These are phyloP conservation scores for Aspergillus sp. DNA, from an alignment of 2,329 filamentous ascomycete genomes.

Conservation along the genomic window DNA sequence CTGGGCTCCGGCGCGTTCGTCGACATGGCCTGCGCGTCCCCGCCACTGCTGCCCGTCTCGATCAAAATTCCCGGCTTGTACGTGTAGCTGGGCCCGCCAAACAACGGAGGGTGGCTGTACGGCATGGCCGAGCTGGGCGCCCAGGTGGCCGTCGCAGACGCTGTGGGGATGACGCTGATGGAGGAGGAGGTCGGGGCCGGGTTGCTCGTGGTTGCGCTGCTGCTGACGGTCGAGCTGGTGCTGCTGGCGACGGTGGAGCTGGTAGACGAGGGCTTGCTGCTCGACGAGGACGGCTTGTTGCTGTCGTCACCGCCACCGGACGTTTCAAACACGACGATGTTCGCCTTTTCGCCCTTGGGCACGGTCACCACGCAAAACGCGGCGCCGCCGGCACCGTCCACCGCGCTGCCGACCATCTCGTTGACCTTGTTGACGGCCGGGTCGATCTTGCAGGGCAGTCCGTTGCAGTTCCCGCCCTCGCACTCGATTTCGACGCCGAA, in stretches of 20 bases:
- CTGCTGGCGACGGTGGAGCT: conserved; percentile 14
- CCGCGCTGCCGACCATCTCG: conserved; percentile 57
- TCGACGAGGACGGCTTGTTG: conserved; percentile 4
- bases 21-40: conserved; percentile 4
- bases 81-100: conserved; percentile 16
- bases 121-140: conserved; percentile 18
- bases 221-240: conserved; percentile 11
- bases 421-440: conserved; percentile 57
- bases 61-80: conserved; percentile 1
- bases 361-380: conserved; percentile 77
- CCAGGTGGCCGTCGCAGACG: conserved; percentile 18
- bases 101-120: conserved; percentile 7
- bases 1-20: not conserved
- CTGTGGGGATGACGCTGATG: conserved; percentile 8
- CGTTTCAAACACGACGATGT: conserved; percentile 62
- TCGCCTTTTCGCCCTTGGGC: conserved; percentile 63
- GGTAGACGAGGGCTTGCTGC: conserved; percentile 10
- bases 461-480: conserved; percentile 63
- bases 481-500: conserved; percentile 73
- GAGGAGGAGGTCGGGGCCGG: conserved; percentile 11
- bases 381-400: conserved; percentile 65
- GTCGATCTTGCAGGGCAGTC: conserved; percentile 72
- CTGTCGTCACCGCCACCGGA: conserved; percentile 21
- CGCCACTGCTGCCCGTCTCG: not conserved
- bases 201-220: conserved; percentile 12